A percentile compares a stretch with the other conserved stretches of the same genome.
These are phyloP conservation scores for Piper betle DNA, from an alignment of 164 flowering plant species.

Conservation along the genomic window DNA sequence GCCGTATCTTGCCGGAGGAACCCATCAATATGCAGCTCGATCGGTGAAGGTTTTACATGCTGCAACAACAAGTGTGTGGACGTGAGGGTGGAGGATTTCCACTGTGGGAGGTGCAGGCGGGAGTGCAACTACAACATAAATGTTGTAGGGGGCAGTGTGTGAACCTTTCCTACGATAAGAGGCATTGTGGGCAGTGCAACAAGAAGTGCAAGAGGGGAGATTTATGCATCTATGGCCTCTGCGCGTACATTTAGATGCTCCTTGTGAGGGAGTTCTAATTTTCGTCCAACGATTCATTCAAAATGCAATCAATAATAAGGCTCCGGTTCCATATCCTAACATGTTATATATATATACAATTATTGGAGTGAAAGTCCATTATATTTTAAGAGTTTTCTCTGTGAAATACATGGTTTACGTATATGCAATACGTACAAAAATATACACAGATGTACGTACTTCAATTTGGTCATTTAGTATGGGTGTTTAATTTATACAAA, in stretches of 20 bases:
- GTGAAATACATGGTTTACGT: too few relatives aligned
- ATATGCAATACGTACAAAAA: too few relatives aligned
- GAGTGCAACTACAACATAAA: constrained; percentile 11
- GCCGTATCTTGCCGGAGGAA: not conserved
- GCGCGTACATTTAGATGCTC: not conserved
- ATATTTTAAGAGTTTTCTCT: too few relatives aligned
- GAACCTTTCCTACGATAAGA: not conserved
- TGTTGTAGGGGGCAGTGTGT: constrained; percentile 13
- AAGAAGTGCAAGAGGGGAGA: constrained; percentile 2
- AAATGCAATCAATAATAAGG: too few relatives aligned
- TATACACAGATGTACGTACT: too few relatives aligned
- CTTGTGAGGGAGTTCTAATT: not conserved
- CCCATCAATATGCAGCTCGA: not conserved
- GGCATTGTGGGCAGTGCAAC: constrained; percentile 5
- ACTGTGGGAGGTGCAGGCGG: constrained; percentile 13
- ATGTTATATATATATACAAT: too few relatives aligned
- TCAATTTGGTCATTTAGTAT: too few relatives aligned
- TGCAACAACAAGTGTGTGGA: constrained; percentile 18
- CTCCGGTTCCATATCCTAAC: too few relatives aligned
- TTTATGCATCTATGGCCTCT: constrained; percentile 5
- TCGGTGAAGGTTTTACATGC: constrained; percentile 2
- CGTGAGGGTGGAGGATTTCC: constrained; percentile 5
- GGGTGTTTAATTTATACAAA: too few relatives aligned
- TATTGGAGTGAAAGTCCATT: too few relatives aligned
- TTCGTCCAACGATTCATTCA: too few relatives aligned